Conservation (phyloP, 2,329 filamentous ascomycete species). For the Calcarisporium arbuscula region DNA sequence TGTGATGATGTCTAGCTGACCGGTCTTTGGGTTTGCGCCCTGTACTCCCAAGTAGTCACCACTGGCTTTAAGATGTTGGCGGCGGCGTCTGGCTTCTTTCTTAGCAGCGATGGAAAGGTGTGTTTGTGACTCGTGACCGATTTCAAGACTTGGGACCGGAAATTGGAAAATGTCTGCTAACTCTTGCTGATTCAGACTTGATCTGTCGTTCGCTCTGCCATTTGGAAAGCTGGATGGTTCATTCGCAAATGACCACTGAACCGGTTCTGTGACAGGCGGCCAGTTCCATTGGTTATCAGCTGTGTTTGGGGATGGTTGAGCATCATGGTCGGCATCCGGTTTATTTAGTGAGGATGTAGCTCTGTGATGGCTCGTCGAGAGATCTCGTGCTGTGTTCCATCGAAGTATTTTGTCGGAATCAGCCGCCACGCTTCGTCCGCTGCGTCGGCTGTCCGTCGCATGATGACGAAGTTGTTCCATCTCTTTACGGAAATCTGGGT, state of each 20-base stretch:
- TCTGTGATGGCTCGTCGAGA: conserved; percentile 12
- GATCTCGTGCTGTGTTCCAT: conserved; percentile 29
- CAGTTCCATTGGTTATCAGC: no score
- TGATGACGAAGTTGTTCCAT: conserved; percentile 3
- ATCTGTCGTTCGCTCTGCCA: no score
- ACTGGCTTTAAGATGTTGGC: conserved; percentile 43
- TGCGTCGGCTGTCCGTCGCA: conserved; percentile 11
- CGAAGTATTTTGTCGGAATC: conserved; percentile 24
- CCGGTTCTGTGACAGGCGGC: no score
- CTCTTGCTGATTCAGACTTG: no score
- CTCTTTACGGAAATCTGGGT: conserved; percentile 8
- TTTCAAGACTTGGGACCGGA: no score
- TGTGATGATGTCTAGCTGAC: conserved; percentile 44
- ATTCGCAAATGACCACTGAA: no score
- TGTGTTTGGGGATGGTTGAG: no score
- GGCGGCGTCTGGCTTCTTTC: conserved; percentile 24
- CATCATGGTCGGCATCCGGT: no score
- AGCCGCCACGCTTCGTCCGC: conserved; percentile 12
- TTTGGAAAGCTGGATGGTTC: no score
- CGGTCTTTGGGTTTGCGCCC: conserved; percentile 51
- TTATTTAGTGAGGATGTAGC: no score
- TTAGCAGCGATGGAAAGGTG: background rate
- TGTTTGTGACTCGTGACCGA: background rate
- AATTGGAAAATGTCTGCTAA: no score
- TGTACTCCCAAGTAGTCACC: conserved; percentile 55